These are phyloP conservation scores for Austroboletus niveus DNA, from an alignment of 1,284 basidiomycete genomes.

Conservation along the genomic window DNA sequence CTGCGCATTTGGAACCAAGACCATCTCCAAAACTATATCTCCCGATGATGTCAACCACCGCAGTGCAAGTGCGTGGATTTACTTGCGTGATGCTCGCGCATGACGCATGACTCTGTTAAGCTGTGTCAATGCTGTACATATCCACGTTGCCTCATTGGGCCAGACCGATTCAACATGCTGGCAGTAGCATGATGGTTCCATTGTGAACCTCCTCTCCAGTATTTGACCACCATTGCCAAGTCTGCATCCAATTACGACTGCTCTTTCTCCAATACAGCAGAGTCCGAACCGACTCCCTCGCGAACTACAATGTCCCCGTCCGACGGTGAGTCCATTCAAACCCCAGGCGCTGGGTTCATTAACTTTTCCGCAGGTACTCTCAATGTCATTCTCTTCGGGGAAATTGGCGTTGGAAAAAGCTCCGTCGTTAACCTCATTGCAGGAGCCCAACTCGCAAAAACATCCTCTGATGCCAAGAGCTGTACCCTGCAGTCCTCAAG, in stretches of 20 bases:
- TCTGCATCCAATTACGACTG: neutral
- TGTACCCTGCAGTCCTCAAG: constrained; percentile 27
- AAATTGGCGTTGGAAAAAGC: constrained; percentile 34
- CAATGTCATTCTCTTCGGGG: constrained; percentile 32
- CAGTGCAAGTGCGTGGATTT: constrained; percentile 6
- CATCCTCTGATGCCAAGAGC: constrained; percentile 26
- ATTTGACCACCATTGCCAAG: constrained; percentile 1
- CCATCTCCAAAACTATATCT: neutral
- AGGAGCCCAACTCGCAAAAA: constrained; percentile 20
- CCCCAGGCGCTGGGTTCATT: neutral
- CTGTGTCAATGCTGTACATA: constrained; percentile 13
- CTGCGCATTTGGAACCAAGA: neutral
- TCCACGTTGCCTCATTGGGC: constrained; percentile 6
- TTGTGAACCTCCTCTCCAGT: constrained; percentile 1
- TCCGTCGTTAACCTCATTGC: constrained; percentile 34
- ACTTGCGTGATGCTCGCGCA: constrained; percentile 12
- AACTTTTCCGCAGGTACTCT: constrained; percentile 3
- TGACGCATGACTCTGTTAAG: constrained; percentile 6
- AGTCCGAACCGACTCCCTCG: neutral
- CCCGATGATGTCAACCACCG: neutral
- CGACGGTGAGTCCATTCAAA: constrained; percentile 13
- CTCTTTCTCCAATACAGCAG: constrained; percentile 8
- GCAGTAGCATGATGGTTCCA: neutral
- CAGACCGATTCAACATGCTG: too few species aligned
- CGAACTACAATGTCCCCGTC: constrained; percentile 17